phyloP scores from a whole-genome alignment of 768 basidiomycete genomes.

The Suillus variegatus region DNA sequence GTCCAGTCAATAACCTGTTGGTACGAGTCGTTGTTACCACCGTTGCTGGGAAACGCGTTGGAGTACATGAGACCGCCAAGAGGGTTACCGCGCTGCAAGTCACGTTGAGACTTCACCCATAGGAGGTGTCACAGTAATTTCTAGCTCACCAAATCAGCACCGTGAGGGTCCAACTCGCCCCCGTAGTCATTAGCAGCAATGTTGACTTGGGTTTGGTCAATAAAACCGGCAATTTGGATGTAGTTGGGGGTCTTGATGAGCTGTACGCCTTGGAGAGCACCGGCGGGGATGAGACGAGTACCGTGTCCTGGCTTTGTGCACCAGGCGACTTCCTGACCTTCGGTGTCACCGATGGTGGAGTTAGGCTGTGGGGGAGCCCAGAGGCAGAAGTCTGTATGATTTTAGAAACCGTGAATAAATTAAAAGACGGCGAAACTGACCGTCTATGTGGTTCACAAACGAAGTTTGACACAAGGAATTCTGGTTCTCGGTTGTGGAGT shows the following conservation, averaged over 20 bases:
- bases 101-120: conserved; percentile 27
- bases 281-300: conserved; percentile 70
- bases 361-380: conserved; percentile 59
- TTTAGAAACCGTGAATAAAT: conserved; percentile 30
- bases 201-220: conserved; percentile 62
- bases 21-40: conserved; percentile 41
- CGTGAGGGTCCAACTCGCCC: conserved; percentile 74
- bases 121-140: conserved; percentile 26
- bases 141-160: conserved; percentile 51
- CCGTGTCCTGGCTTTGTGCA: conserved; percentile 74
- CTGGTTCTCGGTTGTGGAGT: conserved; percentile 62
- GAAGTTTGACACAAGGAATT: conserved; percentile 70
- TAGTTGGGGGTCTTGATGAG: conserved; percentile 60
- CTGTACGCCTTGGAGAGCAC: conserved; percentile 66
- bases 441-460: conserved; percentile 59
- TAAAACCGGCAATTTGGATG: conserved; percentile 60
- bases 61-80: conserved; percentile 68
- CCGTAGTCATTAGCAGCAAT: conserved; percentile 54
- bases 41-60: conserved; percentile 46
- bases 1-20: conserved; percentile 70
- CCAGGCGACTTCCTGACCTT: conserved; percentile 74
- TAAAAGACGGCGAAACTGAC: conserved; percentile 22
- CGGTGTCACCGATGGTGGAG: conserved; percentile 61
- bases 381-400: conserved; percentile 62
- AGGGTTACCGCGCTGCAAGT: conserved; percentile 64